Conservation (phyloP, 345 rosid species). For the Lumnitzera littorea region DNA sequence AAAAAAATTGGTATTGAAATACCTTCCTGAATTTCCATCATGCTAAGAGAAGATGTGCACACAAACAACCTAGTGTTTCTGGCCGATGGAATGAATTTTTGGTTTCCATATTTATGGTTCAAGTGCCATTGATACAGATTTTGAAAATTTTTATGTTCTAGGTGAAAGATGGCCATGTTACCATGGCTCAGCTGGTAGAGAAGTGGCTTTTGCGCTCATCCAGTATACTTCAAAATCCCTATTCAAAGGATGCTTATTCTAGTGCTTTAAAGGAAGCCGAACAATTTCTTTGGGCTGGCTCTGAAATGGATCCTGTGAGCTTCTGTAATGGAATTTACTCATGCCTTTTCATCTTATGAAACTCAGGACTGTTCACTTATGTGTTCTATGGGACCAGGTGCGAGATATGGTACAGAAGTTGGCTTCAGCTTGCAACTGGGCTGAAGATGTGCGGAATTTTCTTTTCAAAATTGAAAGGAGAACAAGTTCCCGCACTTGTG, state of each 20-base stretch:
- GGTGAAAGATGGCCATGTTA: constrained; percentile 47
- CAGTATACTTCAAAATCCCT: constrained; percentile 37
- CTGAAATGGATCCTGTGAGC: constrained; percentile 83
- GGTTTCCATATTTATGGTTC: not conserved
- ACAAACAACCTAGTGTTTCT: too few species aligned
- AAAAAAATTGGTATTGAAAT: too few species aligned
- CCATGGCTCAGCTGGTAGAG: constrained; percentile 59
- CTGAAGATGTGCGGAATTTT: constrained; percentile 53
- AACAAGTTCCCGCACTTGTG: constrained; percentile 20
- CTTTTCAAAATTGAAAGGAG: constrained; percentile 42
- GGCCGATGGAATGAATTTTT: not conserved
- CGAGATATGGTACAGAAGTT: constrained; percentile 54
- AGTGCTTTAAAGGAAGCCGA: constrained; percentile 71
- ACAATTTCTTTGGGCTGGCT: constrained; percentile 97
- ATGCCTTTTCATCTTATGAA: not conserved
- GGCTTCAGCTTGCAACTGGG: constrained; percentile 59
- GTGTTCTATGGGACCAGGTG: constrained; percentile 37
- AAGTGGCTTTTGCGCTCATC: constrained; percentile 55
- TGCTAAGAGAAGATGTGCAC: too few species aligned
- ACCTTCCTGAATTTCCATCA: too few species aligned
- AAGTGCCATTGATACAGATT: constrained; percentile 1
- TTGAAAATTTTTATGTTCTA: constrained; percentile 12
- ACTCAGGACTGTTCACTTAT: constrained; percentile 3
- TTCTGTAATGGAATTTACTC: constrained; percentile 13
- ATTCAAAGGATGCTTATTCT: constrained; percentile 40